Evolutionary conservation across 192 early-diverging fungal species (phyloP), one percentile per base, ranked within the genome.

Genomic region (Cetraspora pellucida): DNA sequence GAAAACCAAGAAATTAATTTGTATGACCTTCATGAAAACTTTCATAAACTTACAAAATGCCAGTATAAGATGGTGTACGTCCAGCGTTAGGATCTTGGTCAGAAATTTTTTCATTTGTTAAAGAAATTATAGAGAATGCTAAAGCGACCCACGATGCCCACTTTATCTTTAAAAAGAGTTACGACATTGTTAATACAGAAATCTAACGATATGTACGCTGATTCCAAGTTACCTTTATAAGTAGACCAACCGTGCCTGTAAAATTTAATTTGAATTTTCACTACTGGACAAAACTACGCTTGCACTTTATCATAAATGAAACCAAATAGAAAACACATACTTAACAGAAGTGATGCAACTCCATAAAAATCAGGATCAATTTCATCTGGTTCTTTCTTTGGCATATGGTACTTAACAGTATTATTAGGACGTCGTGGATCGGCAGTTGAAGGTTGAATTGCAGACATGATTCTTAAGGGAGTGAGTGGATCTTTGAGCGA

Each of bases 31-130:
- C n/a, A 37, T 6, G 7, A 37, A 37, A 37, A 37, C 7, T 37
- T 37, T 37, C 7, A 37, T 2, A 37, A 37, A 37, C 37, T 78
- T 54, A 45, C 50, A 49, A 43, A 30, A 54, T 10, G 44, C 59
- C 30, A 8, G 60, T 37, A 11, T 31, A 60, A 25, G 55, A 25
- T 10, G 30, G 13, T 13, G 54, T 46, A 3, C 65, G 16, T 23
- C 66, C 66, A 13, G 11, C 10, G 46, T 68, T 68, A 21, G 66
- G 66, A 68, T 68, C 66, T 16, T 46, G 66, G 27, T 68, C 66
- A 10, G 66, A 47, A 17, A 16, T 5, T 68, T 49, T 68, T 23
- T 68, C 66, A 68, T 68, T 68, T 5, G 66, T 68, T 27, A 68
- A 7, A 47, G 66, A 68, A 68, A 68, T 27, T 7, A 68, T 27